Percentiles rank a stretch among this genome's conserved stretches.
phyloP scores from a whole-genome alignment of 1,139 yeast species.

The Scheffersomyces segobiensis region DNA sequence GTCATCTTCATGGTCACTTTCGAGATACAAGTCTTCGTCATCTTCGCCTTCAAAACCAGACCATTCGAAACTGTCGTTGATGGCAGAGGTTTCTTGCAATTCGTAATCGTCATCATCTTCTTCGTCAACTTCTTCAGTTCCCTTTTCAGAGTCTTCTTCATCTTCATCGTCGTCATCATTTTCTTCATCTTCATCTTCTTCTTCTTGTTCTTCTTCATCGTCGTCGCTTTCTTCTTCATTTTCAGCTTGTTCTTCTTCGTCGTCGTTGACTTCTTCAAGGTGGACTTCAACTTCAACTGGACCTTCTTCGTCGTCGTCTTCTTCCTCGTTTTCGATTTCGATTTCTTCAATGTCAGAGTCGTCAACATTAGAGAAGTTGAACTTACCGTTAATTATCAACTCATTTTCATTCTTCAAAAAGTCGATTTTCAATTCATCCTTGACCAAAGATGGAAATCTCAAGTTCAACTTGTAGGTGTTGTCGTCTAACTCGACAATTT shows the following conservation, averaged over 20 bases:
- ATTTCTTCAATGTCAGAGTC: conserved; percentile 20
- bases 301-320: conserved; percentile 10
- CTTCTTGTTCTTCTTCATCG: conserved; percentile 10
- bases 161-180: conserved; percentile 2
- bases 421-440: conserved; percentile 44
- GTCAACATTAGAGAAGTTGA: conserved; percentile 30
- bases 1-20: conserved; percentile 23
- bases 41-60: conserved; percentile 13
- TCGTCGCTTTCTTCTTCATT: conserved; percentile 11
- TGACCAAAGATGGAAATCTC: conserved; percentile 46
- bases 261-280: conserved; percentile 10
- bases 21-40: conserved; percentile 7
- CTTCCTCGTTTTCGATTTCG: conserved; percentile 15
- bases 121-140: neutral
- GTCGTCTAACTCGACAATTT: conserved; percentile 41
- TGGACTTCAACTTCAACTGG: conserved; percentile 6
- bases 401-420: conserved; percentile 46
- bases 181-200: conserved; percentile 3
- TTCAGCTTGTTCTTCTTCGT: conserved; percentile 12
- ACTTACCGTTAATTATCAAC: conserved; percentile 44
- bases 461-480: conserved; percentile 43
- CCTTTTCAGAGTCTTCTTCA: conserved; percentile 7
- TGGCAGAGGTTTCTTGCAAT: conserved; percentile 6
- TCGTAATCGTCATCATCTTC: conserved; percentile 11
- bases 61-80: conserved; percentile 12